Evolutionary conservation across 768 basidiomycete genomes (phyloP).

Genomic region (Xerocomellus chrysenteron): DNA sequence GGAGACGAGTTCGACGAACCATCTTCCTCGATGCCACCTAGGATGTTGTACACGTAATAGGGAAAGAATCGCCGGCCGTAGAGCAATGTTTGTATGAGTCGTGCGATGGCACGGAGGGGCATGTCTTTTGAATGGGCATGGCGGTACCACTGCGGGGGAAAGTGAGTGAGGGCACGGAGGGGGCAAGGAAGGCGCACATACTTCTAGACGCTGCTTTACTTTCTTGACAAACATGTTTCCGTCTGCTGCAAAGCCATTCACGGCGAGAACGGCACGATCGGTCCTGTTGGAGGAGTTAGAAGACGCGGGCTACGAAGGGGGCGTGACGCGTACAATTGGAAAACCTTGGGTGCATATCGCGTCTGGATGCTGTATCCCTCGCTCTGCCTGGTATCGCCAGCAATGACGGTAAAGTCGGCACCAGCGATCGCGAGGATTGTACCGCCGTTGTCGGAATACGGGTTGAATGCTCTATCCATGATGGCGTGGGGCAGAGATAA

Average conservation of each 20-base stretch:
- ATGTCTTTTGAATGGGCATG: no score
- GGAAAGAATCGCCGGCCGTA: conserved; percentile 97
- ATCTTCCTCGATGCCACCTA: conserved; percentile 95
- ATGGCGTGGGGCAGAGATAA: no score
- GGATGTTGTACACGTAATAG: conserved; percentile 96
- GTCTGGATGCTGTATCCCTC: conserved; percentile 76
- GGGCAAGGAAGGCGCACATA: conserved; percentile 36
- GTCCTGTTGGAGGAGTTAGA: conserved; percentile 51
- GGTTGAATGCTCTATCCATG: no score
- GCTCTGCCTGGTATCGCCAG: no score
- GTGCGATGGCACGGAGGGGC: conserved; percentile 57
- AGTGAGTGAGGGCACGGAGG: neutral
- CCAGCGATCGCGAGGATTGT: conserved; percentile 97
- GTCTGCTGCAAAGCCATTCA: conserved; percentile 97
- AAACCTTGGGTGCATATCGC: conserved; percentile 94
- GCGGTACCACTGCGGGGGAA: conserved; percentile 78
- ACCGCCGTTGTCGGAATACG: conserved; percentile 89
- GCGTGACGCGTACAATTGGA: conserved; percentile 68
- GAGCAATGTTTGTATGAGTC: conserved; percentile 97
- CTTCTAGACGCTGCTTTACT: conserved; percentile 93
- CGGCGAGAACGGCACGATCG: conserved; percentile 88
- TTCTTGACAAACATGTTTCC: conserved; percentile 83
- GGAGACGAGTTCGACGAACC: conserved; percentile 50
- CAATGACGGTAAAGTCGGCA: neutral
- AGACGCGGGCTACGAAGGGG: no score